phyloP scores from a whole-genome alignment of 805 yeast genomes.

The Zygosaccharomyces rouxii region DNA sequence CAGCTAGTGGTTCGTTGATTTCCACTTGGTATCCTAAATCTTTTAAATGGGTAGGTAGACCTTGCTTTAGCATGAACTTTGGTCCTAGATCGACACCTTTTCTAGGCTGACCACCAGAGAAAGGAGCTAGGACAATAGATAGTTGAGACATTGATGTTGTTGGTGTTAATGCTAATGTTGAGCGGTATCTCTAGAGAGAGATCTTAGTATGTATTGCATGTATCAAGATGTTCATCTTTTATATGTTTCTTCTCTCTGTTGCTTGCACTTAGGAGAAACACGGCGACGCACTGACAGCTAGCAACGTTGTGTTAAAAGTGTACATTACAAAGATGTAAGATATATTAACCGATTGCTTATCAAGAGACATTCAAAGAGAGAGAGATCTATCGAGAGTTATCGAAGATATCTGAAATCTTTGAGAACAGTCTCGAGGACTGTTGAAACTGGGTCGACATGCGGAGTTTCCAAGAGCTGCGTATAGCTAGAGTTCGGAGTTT shows the following conservation, averaged over 20 bases:
- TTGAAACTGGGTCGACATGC: background rate
- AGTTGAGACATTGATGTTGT: slow-evolving; percentile 35
- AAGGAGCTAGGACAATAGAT: slow-evolving; percentile 83
- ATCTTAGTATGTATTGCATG: background rate
- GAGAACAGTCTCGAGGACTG: background rate
- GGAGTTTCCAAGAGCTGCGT: background rate
- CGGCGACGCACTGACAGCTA: background rate
- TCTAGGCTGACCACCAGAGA: slow-evolving; percentile 93
- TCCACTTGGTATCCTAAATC: slow-evolving; percentile 68
- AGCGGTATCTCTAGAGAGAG: background rate
- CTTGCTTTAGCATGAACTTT: slow-evolving; percentile 66
- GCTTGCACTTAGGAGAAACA: slow-evolving; percentile 13
- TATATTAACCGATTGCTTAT: background rate
- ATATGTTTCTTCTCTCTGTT: slow-evolving; percentile 12
- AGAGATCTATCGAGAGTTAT: background rate
- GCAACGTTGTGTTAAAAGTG: background rate
- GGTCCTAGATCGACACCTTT: slow-evolving; percentile 95
- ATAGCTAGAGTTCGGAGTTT: background rate
- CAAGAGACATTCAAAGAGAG: background rate
- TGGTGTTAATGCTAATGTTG: background rate
- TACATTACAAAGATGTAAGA: background rate
- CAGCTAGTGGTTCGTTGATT: slow-evolving; percentile 51
- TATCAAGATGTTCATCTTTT: background rate
- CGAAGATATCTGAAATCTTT: background rate
- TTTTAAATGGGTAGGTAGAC: slow-evolving; percentile 58